These are phyloP conservation scores for Fusarium incarnatum DNA, from an alignment of 2,329 filamentous ascomycete genomes.

Conservation along the genomic window DNA sequence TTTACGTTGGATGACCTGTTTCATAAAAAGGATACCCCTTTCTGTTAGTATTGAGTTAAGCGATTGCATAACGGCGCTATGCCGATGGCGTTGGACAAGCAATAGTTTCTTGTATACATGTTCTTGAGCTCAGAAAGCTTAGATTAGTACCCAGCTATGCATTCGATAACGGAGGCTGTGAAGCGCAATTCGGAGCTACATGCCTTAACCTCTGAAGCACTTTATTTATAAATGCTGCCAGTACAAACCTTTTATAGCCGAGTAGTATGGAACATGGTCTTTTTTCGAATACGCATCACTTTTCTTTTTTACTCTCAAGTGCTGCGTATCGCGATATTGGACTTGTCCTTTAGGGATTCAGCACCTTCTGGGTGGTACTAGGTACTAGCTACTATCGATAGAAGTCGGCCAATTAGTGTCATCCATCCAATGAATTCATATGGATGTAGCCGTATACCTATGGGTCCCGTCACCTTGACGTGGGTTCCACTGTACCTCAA, in stretches of 20 bases:
- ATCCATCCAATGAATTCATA: constrained; percentile 3
- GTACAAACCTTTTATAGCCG: neutral
- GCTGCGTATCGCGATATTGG: neutral
- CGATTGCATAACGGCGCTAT: constrained; percentile 29
- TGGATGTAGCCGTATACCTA: neutral
- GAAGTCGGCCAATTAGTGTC: constrained; percentile 4
- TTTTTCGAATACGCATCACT: neutral
- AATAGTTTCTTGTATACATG: constrained; percentile 5
- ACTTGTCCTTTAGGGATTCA: neutral
- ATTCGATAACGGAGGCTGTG: neutral
- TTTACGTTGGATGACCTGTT: constrained; percentile 38
- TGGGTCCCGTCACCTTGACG: constrained; percentile 1
- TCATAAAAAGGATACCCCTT: constrained; percentile 45
- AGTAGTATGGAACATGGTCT: neutral
- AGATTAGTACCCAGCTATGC: neutral
- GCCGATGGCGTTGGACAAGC: constrained; percentile 40
- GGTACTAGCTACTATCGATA: too few species aligned
- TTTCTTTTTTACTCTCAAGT: neutral
- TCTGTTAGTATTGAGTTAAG: constrained; percentile 32
- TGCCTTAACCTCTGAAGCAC: neutral
- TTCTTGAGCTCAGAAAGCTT: neutral
- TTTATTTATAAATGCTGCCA: neutral
- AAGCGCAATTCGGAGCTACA: neutral
- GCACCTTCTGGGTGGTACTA: neutral
- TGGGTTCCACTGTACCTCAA: neutral